Conservation (phyloP, 2,329 filamentous ascomycete species). For the Phaeophleospora eucalypticola region DNA sequence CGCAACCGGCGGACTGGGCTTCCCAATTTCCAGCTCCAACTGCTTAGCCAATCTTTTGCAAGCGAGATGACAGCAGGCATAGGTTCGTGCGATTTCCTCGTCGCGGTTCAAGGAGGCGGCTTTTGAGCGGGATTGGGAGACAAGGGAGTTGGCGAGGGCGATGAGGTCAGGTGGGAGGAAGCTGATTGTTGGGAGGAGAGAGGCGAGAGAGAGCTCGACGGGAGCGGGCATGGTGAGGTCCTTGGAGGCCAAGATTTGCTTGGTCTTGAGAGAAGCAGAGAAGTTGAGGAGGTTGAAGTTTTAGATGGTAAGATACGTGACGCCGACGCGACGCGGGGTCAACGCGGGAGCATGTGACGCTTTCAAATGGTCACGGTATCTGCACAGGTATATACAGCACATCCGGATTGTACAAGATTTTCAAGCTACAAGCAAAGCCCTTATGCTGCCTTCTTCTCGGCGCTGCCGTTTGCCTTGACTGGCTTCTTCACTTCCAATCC, state of each 20-base stretch:
- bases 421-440: not conserved
- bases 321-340: constrained; percentile 3
- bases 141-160: constrained; percentile 66
- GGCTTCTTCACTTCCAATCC: constrained; percentile 19
- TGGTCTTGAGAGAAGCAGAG: too few species aligned
- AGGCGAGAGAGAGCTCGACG: constrained; percentile 68
- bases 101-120: constrained; percentile 75
- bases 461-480: constrained; percentile 15
- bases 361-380: too few species aligned
- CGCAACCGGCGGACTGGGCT: constrained; percentile 70
- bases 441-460: constrained; percentile 16
- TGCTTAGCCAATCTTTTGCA: constrained; percentile 78
- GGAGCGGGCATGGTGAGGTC: constrained; percentile 60
- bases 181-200: constrained; percentile 68
- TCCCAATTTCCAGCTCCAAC: constrained; percentile 72
- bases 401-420: not conserved
- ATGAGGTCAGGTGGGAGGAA: constrained; percentile 66
- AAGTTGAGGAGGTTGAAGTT: not conserved
- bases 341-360: constrained; percentile 1
- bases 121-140: constrained; percentile 74
- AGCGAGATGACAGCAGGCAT: constrained; percentile 83
- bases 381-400: too few species aligned
- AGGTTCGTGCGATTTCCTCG: constrained; percentile 80
- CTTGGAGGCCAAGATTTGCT: too few species aligned
- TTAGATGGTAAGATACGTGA: not conserved